Evolutionary conservation across 1,139 yeast species (phyloP).

Genomic region (Tardiomyces digboiensis): DNA sequence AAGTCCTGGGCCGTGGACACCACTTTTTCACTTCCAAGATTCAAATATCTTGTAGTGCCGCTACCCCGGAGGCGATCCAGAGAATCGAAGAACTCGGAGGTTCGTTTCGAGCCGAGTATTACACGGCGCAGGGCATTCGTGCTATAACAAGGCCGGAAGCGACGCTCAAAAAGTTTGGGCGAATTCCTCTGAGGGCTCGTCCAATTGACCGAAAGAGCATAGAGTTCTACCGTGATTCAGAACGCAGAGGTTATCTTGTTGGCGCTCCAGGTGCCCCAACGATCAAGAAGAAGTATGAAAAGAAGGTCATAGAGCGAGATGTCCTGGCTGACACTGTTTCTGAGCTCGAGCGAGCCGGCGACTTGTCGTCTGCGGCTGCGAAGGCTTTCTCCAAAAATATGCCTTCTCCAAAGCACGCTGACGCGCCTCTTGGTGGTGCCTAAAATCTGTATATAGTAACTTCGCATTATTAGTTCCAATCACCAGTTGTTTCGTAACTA

Average conservation of each 20-base stretch:
- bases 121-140: constrained; percentile 51
- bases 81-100: constrained; percentile 69
- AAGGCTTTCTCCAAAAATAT: not conserved
- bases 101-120: constrained; percentile 62
- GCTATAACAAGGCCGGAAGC: constrained; percentile 73
- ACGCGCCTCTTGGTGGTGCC: not conserved
- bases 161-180: constrained; percentile 58
- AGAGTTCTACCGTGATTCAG: constrained; percentile 62
- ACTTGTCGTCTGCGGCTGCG: not conserved
- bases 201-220: constrained; percentile 81
- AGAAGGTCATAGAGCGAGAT: not conserved
- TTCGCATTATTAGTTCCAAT: not conserved
- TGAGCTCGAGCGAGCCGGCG: not conserved
- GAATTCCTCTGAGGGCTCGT: constrained; percentile 76
- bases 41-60: constrained; percentile 72
- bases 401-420: not conserved
- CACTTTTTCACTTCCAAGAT: constrained; percentile 42
- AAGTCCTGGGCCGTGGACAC: constrained; percentile 63
- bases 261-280: constrained; percentile 26
- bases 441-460: not conserved
- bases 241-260: constrained; percentile 65
- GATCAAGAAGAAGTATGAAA: constrained; percentile 13
- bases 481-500: too few relatives aligned
- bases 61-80: constrained; percentile 64
- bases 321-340: not conserved